Base-by-base conservation (phyloP, 129 eudicot species). In the Ambrosia trifida region DNA sequence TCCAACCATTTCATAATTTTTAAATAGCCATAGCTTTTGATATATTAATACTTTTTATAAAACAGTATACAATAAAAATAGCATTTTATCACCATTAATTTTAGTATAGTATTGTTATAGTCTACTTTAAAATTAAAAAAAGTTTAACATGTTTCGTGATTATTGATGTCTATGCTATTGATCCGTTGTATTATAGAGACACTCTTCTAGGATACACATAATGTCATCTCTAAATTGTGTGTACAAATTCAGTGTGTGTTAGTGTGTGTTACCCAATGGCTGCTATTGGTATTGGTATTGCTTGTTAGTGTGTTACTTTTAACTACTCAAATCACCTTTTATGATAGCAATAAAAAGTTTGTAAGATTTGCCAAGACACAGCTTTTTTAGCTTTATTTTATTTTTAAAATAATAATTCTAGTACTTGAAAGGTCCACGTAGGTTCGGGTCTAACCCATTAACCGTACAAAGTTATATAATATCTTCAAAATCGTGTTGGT, bases 401-500 rank as follows among this genome's bases (percentile, higher is more conserved):
- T 36, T 19, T 19, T 36, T 36, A 60, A 12, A 19, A 17, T 66
- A 30, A 7, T 68, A 43, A 67, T 67, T 68, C 46, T 17, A 66
- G 66, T 56, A 75, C 57, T 32, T 31, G 36, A 75, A 75, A 33
- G 67, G 67, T 75, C 79, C 73, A 66, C 59, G 72, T 74, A 54
- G 54, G 19, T 74, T 65, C 13, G 30, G 28, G 63, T 65, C 50
- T 40, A 35, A 45, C 38, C 79, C 79, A 75, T 43, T 35, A 76
- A 57, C 80, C 60, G 68, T 43, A 66, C 58, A 56, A 66, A 75
- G 74, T 66, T 36, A 14, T 57, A 47, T 66, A 43, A 73, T 75
- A 54, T 40, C 66, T 67, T 75, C 19, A 62, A n/a, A 63, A 49
- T 72, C 19, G 76, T 14, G 31, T 74, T 64, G 43, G 65, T 30